Conservation (phyloP, 1,284 basidiomycete genomes). For the Ganoderma sinense region DNA sequence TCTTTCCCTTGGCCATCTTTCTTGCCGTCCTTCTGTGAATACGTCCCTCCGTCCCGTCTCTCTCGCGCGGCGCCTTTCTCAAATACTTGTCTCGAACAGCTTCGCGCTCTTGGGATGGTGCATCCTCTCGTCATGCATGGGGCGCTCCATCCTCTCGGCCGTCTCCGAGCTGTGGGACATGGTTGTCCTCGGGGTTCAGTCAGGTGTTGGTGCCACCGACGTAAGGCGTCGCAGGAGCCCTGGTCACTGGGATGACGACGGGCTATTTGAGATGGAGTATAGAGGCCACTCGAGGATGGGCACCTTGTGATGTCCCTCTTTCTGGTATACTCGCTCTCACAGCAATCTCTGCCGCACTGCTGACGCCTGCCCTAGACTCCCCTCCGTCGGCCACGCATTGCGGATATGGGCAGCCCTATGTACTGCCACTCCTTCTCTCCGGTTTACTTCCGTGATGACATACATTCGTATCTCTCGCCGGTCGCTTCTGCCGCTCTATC, state of each 20-base stretch:
- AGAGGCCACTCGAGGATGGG: constrained; percentile 40
- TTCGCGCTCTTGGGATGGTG: constrained; percentile 65
- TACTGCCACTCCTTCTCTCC: constrained; percentile 2
- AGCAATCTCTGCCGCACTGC: background rate
- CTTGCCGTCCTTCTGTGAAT: constrained; percentile 55
- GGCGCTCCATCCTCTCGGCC: constrained; percentile 52
- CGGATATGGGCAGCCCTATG: background rate
- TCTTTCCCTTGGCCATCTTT: constrained; percentile 40
- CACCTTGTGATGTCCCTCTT: background rate
- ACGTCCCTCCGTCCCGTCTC: constrained; percentile 9
- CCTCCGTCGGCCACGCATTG: background rate
- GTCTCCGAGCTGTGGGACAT: constrained; percentile 55
- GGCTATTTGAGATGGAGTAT: constrained; percentile 69
- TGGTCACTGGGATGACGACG: constrained; percentile 47
- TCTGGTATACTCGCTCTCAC: background rate
- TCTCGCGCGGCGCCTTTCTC: constrained; percentile 11
- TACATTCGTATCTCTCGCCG: background rate
- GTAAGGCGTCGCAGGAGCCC: constrained; percentile 39
- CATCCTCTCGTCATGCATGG: constrained; percentile 70
- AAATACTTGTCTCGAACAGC: constrained; percentile 42
- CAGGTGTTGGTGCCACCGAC: constrained; percentile 37
- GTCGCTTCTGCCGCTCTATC: background rate
- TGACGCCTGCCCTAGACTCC: constrained; percentile 1
- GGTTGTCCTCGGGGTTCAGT: constrained; percentile 39
- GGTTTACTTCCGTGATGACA: background rate